A percentile compares a stretch with the other conserved stretches of the same genome.
Conservation (phyloP, 2,329 filamentous ascomycete species). For the Trichoderma breve region DNA sequence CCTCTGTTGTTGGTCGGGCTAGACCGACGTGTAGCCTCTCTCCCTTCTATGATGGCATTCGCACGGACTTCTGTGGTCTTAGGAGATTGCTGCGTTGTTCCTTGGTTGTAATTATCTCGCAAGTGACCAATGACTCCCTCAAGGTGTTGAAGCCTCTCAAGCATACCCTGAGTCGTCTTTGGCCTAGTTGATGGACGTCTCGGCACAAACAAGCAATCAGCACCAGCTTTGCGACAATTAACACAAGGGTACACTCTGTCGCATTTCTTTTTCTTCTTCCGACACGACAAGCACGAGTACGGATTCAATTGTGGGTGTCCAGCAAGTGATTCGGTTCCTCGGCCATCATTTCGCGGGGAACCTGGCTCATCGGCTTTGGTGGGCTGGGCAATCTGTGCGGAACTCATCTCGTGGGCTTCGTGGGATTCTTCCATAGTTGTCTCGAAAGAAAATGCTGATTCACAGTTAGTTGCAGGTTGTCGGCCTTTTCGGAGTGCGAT, state of each 20-base stretch:
- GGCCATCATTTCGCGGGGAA: neutral
- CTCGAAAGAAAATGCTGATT: neutral
- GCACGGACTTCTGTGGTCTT: neutral
- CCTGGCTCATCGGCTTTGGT: neutral
- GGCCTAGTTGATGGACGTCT: neutral
- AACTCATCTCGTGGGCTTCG: neutral
- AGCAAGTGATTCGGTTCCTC: neutral
- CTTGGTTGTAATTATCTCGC: neutral
- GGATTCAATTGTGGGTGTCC: conserved; percentile 1
- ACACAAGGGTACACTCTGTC: conserved; percentile 1
- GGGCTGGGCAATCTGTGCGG: neutral
- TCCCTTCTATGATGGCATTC: neutral
- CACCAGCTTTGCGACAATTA: neutral
- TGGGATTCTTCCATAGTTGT: neutral
- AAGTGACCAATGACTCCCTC: conserved; percentile 1
- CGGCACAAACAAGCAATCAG: neutral
- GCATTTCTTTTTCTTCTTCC: conserved; percentile 1
- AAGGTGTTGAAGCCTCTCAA: conserved; percentile 2
- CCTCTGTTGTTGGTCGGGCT: neutral
- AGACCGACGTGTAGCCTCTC: neutral
- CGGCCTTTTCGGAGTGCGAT: neutral
- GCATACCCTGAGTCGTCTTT: neutral
- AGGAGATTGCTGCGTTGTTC: neutral
- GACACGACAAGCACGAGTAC: neutral
- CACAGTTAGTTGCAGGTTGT: neutral